Conservation (phyloP, 768 basidiomycete genomes). For the Tylopilus sp. region DNA sequence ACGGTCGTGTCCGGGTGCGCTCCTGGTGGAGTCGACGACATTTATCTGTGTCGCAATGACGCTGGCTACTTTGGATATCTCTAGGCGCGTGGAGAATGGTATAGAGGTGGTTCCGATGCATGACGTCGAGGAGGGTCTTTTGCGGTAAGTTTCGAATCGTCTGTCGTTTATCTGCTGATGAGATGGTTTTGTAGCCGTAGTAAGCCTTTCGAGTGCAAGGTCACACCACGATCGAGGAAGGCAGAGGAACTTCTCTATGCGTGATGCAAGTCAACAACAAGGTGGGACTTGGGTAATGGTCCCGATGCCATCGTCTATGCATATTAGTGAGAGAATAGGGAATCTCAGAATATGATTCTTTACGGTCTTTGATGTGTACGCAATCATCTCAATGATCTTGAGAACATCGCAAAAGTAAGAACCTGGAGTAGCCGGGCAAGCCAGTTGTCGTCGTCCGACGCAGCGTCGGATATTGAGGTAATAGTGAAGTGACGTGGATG, state of each 20-base stretch:
- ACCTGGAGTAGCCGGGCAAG: too few species aligned
- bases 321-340: too few species aligned
- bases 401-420: too few species aligned
- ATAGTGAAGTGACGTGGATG: too few species aligned
- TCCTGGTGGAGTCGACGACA: conserved; percentile 2
- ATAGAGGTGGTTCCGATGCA: background rate
- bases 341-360: too few species aligned
- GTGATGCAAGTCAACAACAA: too few species aligned
- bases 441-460: too few species aligned
- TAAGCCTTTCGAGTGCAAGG: conserved; percentile 9
- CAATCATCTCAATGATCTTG: too few species aligned
- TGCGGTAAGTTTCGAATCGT: background rate
- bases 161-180: background rate
- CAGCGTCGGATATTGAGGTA: too few species aligned
- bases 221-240: background rate
- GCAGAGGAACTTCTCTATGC: background rate
- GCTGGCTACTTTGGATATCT: conserved; percentile 8
- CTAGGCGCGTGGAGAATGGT: background rate
- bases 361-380: too few species aligned
- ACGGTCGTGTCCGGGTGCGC: conserved; percentile 4
- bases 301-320: too few species aligned
- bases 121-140: background rate
- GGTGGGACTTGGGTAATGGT: too few species aligned
- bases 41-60: conserved; percentile 5
- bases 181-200: background rate